phyloP scores from a whole-genome alignment of 352 stramenopile species.

The Globisporangium okanoganense region DNA sequence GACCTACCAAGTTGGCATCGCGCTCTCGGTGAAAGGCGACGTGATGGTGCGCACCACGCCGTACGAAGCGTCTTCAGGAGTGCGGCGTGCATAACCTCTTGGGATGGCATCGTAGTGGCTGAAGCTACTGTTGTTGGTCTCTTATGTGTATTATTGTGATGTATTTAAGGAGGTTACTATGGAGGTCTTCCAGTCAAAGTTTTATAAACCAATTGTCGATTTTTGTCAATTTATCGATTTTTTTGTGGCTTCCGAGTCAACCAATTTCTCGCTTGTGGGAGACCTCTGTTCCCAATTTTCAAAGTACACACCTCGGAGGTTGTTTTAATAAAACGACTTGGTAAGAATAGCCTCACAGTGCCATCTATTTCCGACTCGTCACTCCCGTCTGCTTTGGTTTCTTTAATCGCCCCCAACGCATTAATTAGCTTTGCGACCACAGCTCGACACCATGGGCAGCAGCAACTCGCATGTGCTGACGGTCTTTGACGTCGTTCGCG shows the following conservation, averaged over 20 bases:
- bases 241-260: neutral
- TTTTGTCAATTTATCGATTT: too few species aligned
- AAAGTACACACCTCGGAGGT: neutral
- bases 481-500: conserved; percentile 20
- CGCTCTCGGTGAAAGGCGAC: conserved; percentile 32
- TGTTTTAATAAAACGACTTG: neutral
- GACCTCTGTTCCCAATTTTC: too few species aligned
- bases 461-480: conserved; percentile 25
- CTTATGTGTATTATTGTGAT: neutral
- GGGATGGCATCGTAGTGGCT: neutral
- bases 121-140: neutral
- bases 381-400: too few species aligned
- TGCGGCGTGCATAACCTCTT: too few species aligned
- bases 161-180: neutral
- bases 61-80: too few species aligned
- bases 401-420: too few species aligned
- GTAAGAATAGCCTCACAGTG: neutral
- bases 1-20: conserved; percentile 37
- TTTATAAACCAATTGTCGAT: neutral
- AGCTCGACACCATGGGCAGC: conserved; percentile 37
- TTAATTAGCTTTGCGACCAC: too few species aligned
- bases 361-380: neutral
- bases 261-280: neutral
- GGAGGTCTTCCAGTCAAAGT: neutral
- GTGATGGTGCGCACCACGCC: conserved; percentile 22